phyloP scores from a whole-genome alignment of 352 stramenopile species.

The Aphanomyces stellatus region DNA sequence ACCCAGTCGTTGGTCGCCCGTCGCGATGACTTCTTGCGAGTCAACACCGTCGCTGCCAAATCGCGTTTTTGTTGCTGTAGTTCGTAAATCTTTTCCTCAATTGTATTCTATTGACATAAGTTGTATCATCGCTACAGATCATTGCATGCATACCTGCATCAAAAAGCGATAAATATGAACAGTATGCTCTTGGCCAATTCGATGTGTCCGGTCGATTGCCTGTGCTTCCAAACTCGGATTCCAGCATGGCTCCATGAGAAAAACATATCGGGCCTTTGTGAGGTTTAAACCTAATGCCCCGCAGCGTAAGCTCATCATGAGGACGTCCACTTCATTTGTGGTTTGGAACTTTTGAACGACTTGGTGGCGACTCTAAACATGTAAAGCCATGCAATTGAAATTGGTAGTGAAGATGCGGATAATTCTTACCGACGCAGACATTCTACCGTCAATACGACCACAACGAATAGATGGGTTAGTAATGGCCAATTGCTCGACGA shows the following conservation, averaged over 20 bases:
- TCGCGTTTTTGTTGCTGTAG: conserved; percentile 14
- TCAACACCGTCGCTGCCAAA: neutral
- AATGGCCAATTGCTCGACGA: conserved; percentile 36
- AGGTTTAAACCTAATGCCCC: conserved; percentile 89
- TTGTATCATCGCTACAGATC: neutral
- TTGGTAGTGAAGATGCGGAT: conserved; percentile 1
- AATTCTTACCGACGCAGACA: conserved; percentile 28
- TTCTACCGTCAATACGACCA: conserved; percentile 50
- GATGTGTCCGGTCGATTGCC: conserved; percentile 82
- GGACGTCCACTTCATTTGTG: conserved; percentile 51
- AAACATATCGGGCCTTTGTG: conserved; percentile 86
- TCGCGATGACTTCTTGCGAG: neutral
- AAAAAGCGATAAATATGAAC: conserved; percentile 78
- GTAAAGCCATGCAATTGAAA: neutral
- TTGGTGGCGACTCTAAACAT: conserved; percentile 47
- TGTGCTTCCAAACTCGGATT: conserved; percentile 89
- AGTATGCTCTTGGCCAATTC: conserved; percentile 65
- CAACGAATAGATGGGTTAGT: conserved; percentile 37
- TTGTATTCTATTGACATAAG: conserved; percentile 1
- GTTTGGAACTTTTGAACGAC: conserved; percentile 51
- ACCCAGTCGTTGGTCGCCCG: neutral
- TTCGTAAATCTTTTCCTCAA: conserved; percentile 18
- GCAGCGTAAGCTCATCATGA: conserved; percentile 83
- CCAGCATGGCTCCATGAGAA: conserved; percentile 90
- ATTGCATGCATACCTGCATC: conserved; percentile 33